These are phyloP conservation scores for Cladosporium sp. DNA, from an alignment of 2,329 filamentous ascomycete species.

Conservation along the genomic window DNA sequence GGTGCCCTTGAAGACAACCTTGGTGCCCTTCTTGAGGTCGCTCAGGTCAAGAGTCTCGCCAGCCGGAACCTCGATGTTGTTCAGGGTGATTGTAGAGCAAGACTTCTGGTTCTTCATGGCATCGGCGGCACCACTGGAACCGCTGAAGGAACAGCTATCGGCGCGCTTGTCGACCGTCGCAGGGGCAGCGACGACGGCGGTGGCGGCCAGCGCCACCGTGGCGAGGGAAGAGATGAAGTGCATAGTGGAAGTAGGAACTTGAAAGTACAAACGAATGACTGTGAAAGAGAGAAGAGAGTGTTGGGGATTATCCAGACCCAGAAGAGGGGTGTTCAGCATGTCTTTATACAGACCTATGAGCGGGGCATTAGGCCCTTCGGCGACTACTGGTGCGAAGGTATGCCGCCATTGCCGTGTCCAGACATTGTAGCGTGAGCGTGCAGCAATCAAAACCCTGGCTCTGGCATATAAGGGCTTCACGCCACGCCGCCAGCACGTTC, in stretches of 20 bases:
- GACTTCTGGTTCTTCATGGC: conserved; percentile 27
- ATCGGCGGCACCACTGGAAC: conserved; percentile 19
- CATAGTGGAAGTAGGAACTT: neutral
- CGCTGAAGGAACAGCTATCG: conserved; percentile 29
- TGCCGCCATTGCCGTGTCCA: neutral
- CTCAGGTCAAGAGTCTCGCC: conserved; percentile 34
- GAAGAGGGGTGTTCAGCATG: neutral
- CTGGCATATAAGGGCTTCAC: neutral
- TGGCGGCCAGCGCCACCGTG: conserved; percentile 11
- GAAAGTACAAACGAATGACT: conserved; percentile 7
- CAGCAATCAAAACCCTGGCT: neutral
- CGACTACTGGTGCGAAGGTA: neutral
- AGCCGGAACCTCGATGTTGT: conserved; percentile 32
- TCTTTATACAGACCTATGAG: neutral
- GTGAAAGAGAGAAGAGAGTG: conserved; percentile 5
- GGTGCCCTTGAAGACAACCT: conserved; percentile 57
- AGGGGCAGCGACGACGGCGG: conserved; percentile 6
- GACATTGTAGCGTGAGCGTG: neutral
- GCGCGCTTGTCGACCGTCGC: conserved; percentile 16
- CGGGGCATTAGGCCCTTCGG: neutral
- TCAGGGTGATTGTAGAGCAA: conserved; percentile 32
- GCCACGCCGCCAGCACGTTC: too few relatives aligned
- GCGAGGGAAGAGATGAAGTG: conserved; percentile 8
- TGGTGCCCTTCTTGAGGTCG: conserved; percentile 28
- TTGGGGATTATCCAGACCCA: neutral